A percentile compares a stretch with the other conserved stretches of the same genome.
Evolutionary conservation across 1,284 basidiomycete genomes (phyloP).

Genomic region (Ganoderma meredithae): DNA sequence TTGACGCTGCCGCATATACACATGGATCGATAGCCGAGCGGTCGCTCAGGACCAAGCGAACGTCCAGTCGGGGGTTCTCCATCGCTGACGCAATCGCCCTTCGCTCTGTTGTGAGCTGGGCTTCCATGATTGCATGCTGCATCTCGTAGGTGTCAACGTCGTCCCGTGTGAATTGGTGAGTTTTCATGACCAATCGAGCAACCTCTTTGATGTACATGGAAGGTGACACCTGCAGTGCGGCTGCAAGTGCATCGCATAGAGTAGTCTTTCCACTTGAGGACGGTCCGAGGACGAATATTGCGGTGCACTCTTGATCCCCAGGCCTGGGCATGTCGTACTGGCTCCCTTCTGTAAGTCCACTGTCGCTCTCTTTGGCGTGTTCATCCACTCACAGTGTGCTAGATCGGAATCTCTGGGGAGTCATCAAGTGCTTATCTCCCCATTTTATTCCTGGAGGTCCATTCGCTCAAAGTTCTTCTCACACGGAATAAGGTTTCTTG

Average conservation of each 20-base stretch:
- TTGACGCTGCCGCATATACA: background rate
- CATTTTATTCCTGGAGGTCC: background rate
- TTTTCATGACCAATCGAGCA: background rate
- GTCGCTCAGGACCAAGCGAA: background rate
- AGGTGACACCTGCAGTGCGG: background rate
- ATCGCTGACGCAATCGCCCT: background rate
- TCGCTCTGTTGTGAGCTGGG: background rate
- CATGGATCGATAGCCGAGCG: background rate
- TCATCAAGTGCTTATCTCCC: no score
- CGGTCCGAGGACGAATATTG: background rate
- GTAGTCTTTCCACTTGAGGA: background rate
- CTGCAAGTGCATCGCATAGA: background rate
- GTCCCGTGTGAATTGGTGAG: background rate
- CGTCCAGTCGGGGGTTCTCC: background rate
- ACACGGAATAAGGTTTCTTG: background rate
- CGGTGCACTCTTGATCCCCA: background rate
- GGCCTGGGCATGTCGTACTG: background rate
- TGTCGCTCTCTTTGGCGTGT: background rate
- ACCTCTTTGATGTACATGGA: background rate
- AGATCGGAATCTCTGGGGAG: background rate
- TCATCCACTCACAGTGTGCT: background rate
- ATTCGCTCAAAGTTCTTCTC: background rate
- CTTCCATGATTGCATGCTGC: background rate
- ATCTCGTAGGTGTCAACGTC: background rate
- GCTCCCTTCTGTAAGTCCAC: background rate